phyloP scores from a whole-genome alignment of 129 eudicot genomes.

The Flaveria linearis region DNA sequence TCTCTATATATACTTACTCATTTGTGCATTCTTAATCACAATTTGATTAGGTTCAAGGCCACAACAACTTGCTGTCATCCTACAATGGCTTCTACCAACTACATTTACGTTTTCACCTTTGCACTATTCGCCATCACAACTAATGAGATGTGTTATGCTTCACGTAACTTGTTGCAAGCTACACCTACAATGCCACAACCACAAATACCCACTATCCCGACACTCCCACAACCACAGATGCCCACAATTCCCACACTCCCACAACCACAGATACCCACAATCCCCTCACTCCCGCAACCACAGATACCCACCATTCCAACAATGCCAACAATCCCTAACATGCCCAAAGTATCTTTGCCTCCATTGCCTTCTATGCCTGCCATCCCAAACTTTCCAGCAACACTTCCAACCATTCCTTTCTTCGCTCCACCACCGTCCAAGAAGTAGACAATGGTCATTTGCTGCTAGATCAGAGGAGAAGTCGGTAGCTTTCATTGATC shows the following conservation, averaged over 20 bases:
- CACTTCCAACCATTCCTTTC: conserved; percentile 30
- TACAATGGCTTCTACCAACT: conserved; percentile 17
- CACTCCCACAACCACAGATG: conserved; percentile 32
- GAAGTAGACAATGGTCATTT: background rate
- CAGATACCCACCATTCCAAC: conserved; percentile 24
- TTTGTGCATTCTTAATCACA: conserved; percentile 1
- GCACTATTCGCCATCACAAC: conserved; percentile 11
- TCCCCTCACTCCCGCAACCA: conserved; percentile 22
- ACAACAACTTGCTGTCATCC: background rate
- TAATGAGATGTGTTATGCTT: conserved; percentile 32
- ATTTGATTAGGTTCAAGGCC: background rate
- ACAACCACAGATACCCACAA: conserved; percentile 27
- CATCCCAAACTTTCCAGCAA: conserved; percentile 31
- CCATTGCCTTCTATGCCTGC: conserved; percentile 35
- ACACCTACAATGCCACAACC: conserved; percentile 31
- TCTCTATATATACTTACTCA: background rate
- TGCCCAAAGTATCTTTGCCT: conserved; percentile 27
- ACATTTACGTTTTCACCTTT: conserved; percentile 16
- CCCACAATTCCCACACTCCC: conserved; percentile 28
- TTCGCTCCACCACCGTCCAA: conserved; percentile 32
- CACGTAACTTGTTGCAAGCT: conserved; percentile 25
- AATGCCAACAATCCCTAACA: conserved; percentile 25
- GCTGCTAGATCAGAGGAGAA: background rate
- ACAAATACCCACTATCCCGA: conserved; percentile 27
- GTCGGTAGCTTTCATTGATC: conserved; percentile 2